Evolutionary conservation across 163 green algal species (phyloP).

Genomic region (Trebouxiophyceae sp.): DNA sequence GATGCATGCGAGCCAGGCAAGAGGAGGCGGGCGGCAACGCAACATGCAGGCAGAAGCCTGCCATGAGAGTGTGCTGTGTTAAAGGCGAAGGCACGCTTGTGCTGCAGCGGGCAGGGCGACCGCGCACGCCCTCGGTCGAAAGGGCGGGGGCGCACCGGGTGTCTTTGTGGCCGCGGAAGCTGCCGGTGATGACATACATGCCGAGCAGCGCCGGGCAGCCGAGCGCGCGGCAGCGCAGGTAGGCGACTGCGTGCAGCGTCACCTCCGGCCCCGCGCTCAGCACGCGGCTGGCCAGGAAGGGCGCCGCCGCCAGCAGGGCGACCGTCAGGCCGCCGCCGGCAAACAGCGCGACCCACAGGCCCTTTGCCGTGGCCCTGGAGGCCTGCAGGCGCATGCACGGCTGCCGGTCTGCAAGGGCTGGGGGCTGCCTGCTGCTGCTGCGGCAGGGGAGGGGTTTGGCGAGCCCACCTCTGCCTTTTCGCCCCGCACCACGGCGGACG

Average conservation of each 20-base stretch:
- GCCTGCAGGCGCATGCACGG: too few species aligned
- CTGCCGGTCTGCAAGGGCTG: too few species aligned
- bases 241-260: conserved; percentile 25
- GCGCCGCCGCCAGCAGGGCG: conserved; percentile 18
- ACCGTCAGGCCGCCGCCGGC: conserved; percentile 15
- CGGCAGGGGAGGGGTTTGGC: too few species aligned
- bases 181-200: conserved; percentile 34
- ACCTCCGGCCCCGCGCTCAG: conserved; percentile 21
- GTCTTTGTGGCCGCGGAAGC: conserved; percentile 41
- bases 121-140: neutral
- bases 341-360: conserved; percentile 31
- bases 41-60: too few species aligned
- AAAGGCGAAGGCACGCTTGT: too few species aligned
- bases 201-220: conserved; percentile 33
- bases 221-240: conserved; percentile 37
- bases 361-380: conserved; percentile 18
- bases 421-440: too few species aligned
- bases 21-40: too few species aligned
- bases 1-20: too few species aligned
- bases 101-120: too few species aligned
- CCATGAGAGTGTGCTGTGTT: too few species aligned
- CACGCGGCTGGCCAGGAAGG: conserved; percentile 4
- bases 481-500: conserved; percentile 21
- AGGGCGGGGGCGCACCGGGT: conserved; percentile 17
- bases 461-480: conserved; percentile 17